A percentile compares a stretch with the other conserved stretches of the same genome.
These are phyloP conservation scores for Claviceps lovelessii DNA, from an alignment of 2,329 filamentous ascomycete species.

Conservation along the genomic window DNA sequence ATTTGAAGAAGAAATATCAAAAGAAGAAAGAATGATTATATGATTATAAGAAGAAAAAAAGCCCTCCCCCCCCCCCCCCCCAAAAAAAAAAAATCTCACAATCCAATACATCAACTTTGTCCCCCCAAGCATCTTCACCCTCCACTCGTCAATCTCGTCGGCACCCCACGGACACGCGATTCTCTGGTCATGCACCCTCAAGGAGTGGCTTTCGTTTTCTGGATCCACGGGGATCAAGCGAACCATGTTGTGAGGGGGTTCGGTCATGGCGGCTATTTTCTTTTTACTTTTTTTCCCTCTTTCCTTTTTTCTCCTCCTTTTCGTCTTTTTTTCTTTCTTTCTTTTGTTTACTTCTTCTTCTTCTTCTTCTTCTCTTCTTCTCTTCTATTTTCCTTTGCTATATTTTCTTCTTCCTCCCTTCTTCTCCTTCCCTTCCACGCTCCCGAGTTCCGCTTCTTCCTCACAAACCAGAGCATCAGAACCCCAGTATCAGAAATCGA, in stretches of 20 bases:
- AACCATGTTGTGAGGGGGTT: neutral
- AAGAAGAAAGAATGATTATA: neutral
- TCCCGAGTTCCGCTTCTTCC: too few relatives aligned
- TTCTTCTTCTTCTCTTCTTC: neutral
- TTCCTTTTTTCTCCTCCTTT: too few relatives aligned
- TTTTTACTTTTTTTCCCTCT: too few relatives aligned
- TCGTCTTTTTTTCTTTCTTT: too few relatives aligned
- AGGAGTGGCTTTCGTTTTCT: slow-evolving; percentile 22
- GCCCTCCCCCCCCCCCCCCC: too few relatives aligned
- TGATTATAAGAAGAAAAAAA: neutral
- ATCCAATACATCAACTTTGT: slow-evolving; percentile 27
- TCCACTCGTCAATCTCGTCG: slow-evolving; percentile 20
- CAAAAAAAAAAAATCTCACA: slow-evolving; percentile 14
- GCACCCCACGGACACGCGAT: slow-evolving; percentile 31
- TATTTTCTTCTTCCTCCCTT: too few relatives aligned
- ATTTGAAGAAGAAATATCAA: neutral
- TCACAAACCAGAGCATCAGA: too few relatives aligned
- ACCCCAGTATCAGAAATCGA: too few relatives aligned
- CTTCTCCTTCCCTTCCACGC: too few relatives aligned
- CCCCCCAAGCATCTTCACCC: slow-evolving; percentile 17
- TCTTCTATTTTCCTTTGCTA: neutral
- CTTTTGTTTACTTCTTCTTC: neutral
- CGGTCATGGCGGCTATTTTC: neutral
- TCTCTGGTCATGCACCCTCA: slow-evolving; percentile 28
- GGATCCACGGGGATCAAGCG: slow-evolving; percentile 30